Conservation (phyloP, 805 yeast species). For the Saturnispora halmiae region DNA sequence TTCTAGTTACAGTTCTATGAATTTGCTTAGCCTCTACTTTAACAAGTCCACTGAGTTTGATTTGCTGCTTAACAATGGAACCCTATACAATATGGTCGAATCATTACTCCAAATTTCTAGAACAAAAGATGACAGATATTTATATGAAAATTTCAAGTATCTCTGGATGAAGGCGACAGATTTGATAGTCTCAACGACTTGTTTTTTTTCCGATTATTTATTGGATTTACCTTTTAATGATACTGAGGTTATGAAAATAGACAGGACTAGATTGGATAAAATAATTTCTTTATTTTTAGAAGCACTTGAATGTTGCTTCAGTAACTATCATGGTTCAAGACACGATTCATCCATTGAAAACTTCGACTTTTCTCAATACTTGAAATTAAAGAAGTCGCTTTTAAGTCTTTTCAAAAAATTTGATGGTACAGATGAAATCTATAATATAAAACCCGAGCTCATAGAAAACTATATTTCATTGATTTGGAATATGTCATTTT, state of each 20-base stretch:
- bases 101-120: slow-evolving; percentile 46
- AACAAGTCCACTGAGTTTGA: slow-evolving; percentile 24
- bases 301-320: slow-evolving; percentile 34
- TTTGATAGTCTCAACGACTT: slow-evolving; percentile 31
- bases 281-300: slow-evolving; percentile 37
- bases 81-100: slow-evolving; percentile 37
- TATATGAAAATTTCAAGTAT: slow-evolving; percentile 17
- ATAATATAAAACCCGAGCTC: slow-evolving; percentile 16
- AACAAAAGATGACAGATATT: slow-evolving; percentile 31
- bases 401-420: slow-evolving; percentile 34
- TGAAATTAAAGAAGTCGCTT: slow-evolving; percentile 27
- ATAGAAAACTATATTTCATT: slow-evolving; percentile 37
- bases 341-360: slow-evolving; percentile 1
- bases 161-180: slow-evolving; percentile 48
- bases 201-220: slow-evolving; percentile 24
- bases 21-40: slow-evolving; percentile 34
- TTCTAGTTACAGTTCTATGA: slow-evolving; percentile 41
- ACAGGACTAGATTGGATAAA: slow-evolving; percentile 15
- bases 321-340: slow-evolving; percentile 19
- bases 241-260: slow-evolving; percentile 11
- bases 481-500: slow-evolving; percentile 51
- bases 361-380: slow-evolving; percentile 26
- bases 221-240: slow-evolving; percentile 3
- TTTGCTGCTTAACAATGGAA: slow-evolving; percentile 35
- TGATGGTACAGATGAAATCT: neutral